Conservation (phyloP, 1,284 basidiomycete species). For the Phellopilus nigrolimitatus region DNA sequence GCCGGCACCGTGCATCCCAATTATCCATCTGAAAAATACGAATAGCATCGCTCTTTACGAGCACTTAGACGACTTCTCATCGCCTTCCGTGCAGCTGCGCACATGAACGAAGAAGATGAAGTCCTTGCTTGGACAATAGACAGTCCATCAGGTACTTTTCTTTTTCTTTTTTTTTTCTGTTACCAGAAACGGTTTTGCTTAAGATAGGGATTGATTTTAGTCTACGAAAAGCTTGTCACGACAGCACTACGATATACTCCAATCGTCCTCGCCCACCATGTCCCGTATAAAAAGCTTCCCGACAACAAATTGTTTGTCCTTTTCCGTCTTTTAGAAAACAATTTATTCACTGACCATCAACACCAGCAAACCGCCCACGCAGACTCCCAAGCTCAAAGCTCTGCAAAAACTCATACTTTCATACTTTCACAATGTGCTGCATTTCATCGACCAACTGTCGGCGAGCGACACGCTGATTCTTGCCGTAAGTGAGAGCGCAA, state of each 20-base stretch:
- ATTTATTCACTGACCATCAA: slow-evolving; percentile 4
- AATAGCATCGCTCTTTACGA: slow-evolving; percentile 79
- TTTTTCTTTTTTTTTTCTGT: slow-evolving; percentile 1
- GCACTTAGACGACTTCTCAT: slow-evolving; percentile 82
- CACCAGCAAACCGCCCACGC: slow-evolving; percentile 68
- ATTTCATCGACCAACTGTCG: slow-evolving; percentile 75
- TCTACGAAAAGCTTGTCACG: slow-evolving; percentile 89
- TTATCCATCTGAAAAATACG: not conserved
- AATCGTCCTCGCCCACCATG: slow-evolving; percentile 81
- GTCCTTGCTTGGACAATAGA: slow-evolving; percentile 79
- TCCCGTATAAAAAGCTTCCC: slow-evolving; percentile 79
- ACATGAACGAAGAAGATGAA: slow-evolving; percentile 85
- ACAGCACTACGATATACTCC: slow-evolving; percentile 91
- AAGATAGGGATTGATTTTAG: slow-evolving; percentile 36
- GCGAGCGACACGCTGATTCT: slow-evolving; percentile 65
- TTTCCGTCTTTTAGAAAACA: slow-evolving; percentile 16
- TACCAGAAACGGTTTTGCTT: not conserved
- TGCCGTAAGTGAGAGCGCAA: slow-evolving; percentile 78
- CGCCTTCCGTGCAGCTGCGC: slow-evolving; percentile 84
- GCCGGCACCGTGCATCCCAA: not conserved
- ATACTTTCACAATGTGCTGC: slow-evolving; percentile 82
- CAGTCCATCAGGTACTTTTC: slow-evolving; percentile 56
- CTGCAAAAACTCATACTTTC: slow-evolving; percentile 89
- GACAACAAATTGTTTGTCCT: slow-evolving; percentile 78
- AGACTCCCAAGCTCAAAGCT: slow-evolving; percentile 69